A percentile compares a stretch with the other conserved stretches of the same genome.
phyloP scores from a whole-genome alignment of 2,329 filamentous ascomycete species.

The Colletotrichum lentis region DNA sequence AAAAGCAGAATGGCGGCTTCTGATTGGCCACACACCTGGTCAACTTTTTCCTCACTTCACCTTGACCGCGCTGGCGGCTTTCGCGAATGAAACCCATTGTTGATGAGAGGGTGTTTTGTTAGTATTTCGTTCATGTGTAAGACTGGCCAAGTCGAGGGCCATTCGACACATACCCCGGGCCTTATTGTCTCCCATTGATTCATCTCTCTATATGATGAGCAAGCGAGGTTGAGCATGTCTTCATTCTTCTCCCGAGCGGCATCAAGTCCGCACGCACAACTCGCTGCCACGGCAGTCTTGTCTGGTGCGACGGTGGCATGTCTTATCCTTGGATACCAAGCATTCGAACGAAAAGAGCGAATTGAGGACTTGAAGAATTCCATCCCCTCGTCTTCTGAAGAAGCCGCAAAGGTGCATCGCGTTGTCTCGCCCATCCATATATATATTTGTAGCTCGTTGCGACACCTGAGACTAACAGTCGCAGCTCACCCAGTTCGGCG shows the following conservation, averaged over 20 bases:
- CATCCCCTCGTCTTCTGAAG: conserved; percentile 57
- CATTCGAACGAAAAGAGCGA: conserved; percentile 62
- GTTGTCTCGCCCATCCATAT: not conserved
- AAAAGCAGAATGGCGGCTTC: too few relatives aligned
- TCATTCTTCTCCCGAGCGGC: conserved; percentile 56
- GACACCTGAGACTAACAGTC: conserved; percentile 39
- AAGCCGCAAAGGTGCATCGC: conserved; percentile 45
- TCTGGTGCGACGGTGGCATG: conserved; percentile 68
- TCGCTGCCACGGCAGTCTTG: conserved; percentile 74
- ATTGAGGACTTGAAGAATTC: conserved; percentile 67
- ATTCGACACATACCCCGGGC: not conserved
- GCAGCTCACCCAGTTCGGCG: conserved; percentile 70
- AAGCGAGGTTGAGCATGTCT: conserved; percentile 47
- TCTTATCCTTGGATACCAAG: conserved; percentile 70
- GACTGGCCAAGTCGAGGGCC: not conserved
- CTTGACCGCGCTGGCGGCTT: not conserved
- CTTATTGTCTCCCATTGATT: not conserved
- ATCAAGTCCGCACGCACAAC: conserved; percentile 62
- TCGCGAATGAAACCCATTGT: conserved; percentile 14
- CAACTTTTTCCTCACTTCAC: not conserved
- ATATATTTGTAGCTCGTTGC: not conserved
- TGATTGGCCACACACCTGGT: conserved; percentile 27
- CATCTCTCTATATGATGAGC: conserved; percentile 5
- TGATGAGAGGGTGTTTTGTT: not conserved
- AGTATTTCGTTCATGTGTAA: not conserved